Base-by-base conservation (phyloP, 805 yeast species). In the Torulaspora franciscae region DNA sequence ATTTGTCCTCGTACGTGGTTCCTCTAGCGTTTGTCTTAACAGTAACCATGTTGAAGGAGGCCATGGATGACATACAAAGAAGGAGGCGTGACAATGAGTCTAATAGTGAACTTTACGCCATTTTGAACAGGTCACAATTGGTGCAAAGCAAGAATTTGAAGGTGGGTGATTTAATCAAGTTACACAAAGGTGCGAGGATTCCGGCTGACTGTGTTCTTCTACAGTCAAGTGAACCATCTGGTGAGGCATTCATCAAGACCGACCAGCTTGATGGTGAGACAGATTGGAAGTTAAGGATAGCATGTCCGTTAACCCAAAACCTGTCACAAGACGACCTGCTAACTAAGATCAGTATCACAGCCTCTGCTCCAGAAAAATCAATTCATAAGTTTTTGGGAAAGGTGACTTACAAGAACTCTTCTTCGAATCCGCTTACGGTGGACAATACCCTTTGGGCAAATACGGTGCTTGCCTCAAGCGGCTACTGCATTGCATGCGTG, bases 221-320 rank as follows among this genome's bases (percentile, higher is more conserved):
- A 35, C 95, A 87, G 60, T 82, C 96, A 1, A 81, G 88, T 45
- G 96, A 87, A 60, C 61, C 73, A 2, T 73, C 76, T 3, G 97
- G 96, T 6, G 99, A 93, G 60, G 76, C 90, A 1, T 93, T 95
- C 58, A 86, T 93, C 52, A 85, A 95, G 57, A 93, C 99, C 0
- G 99, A 93, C 69, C 99, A 93, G 67, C 72, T 93, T 40, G 99
- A 93, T 65, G 99, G 99, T 61, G 99, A 93, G 65, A 93, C 99
- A 5, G 99, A 93, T 68, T 93, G 99, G 99, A 93, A 93, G 64
- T 71, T 93, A 44, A 73, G 99, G 56, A 68, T 86, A 30, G 93
- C 96, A 0, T 75, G 82, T 38, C 74, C 81, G 9, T 58, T 80
- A 24, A 86, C 96, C 0, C 98, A 91, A 61, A 64, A 64, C 28